A percentile compares a stretch with the other conserved stretches of the same genome.
Evolutionary conservation across 1,284 basidiomycete species (phyloP).

Genomic region (Papiliotrema laurentii): DNA sequence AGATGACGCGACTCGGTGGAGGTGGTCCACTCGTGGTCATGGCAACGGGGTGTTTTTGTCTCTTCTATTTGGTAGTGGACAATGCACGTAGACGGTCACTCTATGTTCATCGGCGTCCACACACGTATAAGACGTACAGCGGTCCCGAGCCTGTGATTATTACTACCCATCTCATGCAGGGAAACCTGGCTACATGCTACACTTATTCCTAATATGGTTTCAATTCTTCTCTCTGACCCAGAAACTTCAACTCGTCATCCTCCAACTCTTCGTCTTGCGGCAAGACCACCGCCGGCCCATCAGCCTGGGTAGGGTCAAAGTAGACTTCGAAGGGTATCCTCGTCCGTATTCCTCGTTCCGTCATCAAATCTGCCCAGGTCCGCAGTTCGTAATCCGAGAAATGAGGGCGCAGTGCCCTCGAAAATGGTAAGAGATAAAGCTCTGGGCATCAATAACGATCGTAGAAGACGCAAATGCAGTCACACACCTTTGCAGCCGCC

Average conservation of each 20-base stretch:
- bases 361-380: slow-evolving; percentile 69
- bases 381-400: slow-evolving; percentile 67
- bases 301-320: slow-evolving; percentile 37
- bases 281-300: slow-evolving; percentile 42
- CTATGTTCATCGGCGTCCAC: no score
- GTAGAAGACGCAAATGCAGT: not conserved
- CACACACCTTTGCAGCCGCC: slow-evolving; percentile 42
- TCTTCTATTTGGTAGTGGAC: no score
- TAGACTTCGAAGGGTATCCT: slow-evolving; percentile 63
- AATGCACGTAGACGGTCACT: no score
- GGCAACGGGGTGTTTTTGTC: no score
- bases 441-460: slow-evolving; percentile 51
- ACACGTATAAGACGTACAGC: no score
- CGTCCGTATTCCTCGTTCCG: slow-evolving; percentile 71
- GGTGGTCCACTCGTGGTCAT: no score
- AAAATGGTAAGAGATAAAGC: slow-evolving; percentile 80
- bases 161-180: no score
- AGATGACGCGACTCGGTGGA: no score
- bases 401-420: slow-evolving; percentile 58
- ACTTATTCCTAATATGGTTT: slow-evolving; percentile 45
- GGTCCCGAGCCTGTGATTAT: no score
- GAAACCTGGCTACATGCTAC: no score
- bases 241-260: slow-evolving; percentile 37
- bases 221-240: slow-evolving; percentile 31
- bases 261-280: slow-evolving; percentile 25